phyloP scores from a whole-genome alignment of 306 rosid genomes.

The Urtica urens region DNA sequence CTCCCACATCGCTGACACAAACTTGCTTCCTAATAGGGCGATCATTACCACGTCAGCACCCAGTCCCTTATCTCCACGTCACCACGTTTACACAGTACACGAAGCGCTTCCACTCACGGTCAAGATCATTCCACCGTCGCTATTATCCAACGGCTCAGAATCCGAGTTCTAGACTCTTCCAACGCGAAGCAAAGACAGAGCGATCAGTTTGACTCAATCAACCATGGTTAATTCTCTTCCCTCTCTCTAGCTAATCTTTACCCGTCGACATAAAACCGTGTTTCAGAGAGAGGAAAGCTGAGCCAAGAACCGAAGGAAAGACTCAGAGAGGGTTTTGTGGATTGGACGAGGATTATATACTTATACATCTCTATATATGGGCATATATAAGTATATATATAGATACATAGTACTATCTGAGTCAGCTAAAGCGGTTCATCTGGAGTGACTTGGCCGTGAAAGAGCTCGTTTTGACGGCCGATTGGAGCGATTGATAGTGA shows the following conservation, averaged over 20 bases:
- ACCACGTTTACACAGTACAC: background rate
- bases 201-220: no score
- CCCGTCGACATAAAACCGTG: background rate
- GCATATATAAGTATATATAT: background rate
- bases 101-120: constrained; percentile 22
- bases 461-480: constrained; percentile 1
- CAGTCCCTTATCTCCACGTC: constrained; percentile 62
- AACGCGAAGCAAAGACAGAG: background rate
- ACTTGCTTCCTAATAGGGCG: background rate
- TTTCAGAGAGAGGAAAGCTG: background rate
- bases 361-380: no score
- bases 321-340: constrained; percentile 13
- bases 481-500: no score
- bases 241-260: no score
- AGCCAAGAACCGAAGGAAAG: background rate
- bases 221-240: no score
- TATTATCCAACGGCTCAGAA: constrained; percentile 24
- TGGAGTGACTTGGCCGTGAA: background rate
- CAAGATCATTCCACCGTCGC: constrained; percentile 3
- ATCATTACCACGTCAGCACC: constrained; percentile 25
- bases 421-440: constrained; percentile 38
- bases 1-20: background rate
- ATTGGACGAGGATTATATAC: constrained; percentile 13
- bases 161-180: constrained; percentile 58
- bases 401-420: constrained; percentile 13